A percentile compares a stretch with the other conserved stretches of the same genome.
Evolutionary conservation across 2,329 filamentous ascomycete species (phyloP).

Genomic region (Aspergillus udagawae): DNA sequence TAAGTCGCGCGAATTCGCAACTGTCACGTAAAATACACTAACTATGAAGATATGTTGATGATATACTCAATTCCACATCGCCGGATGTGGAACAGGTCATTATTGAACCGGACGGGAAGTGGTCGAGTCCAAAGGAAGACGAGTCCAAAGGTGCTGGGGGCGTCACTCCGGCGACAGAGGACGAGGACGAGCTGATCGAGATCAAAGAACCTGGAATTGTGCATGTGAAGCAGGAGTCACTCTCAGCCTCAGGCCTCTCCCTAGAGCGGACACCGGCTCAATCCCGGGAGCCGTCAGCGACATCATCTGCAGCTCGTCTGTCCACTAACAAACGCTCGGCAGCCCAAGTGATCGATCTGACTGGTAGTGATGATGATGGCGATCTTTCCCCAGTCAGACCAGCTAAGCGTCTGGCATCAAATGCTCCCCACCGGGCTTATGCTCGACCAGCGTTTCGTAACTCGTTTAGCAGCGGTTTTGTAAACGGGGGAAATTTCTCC

Average conservation of each 20-base stretch:
- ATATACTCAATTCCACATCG: constrained; percentile 74
- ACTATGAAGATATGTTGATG: constrained; percentile 68
- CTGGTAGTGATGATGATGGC: constrained; percentile 49
- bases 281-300: constrained; percentile 37
- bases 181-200: constrained; percentile 51
- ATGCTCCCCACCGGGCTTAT: constrained; percentile 17
- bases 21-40: constrained; percentile 3
- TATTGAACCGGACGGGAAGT: constrained; percentile 81
- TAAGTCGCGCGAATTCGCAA: constrained; percentile 42
- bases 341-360: constrained; percentile 52
- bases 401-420: constrained; percentile 30
- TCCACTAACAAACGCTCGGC: constrained; percentile 46
- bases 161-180: constrained; percentile 36
- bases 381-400: constrained; percentile 42
- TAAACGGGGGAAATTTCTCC: constrained; percentile 17
- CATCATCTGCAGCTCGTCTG: constrained; percentile 31
- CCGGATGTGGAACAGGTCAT: constrained; percentile 75
- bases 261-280: constrained; percentile 32
- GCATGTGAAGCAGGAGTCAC: constrained; percentile 36
- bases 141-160: constrained; percentile 38
- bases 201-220: constrained; percentile 38
- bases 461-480: constrained; percentile 16
- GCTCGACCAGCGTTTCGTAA: constrained; percentile 19
- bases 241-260: constrained; percentile 16
- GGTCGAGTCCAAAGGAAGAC: constrained; percentile 53